Evolutionary conservation across 2,329 filamentous ascomycete genomes (phyloP), one percentile per base, ranked within the genome.

Genomic region (Sporothrix brunneoviolacea): DNA sequence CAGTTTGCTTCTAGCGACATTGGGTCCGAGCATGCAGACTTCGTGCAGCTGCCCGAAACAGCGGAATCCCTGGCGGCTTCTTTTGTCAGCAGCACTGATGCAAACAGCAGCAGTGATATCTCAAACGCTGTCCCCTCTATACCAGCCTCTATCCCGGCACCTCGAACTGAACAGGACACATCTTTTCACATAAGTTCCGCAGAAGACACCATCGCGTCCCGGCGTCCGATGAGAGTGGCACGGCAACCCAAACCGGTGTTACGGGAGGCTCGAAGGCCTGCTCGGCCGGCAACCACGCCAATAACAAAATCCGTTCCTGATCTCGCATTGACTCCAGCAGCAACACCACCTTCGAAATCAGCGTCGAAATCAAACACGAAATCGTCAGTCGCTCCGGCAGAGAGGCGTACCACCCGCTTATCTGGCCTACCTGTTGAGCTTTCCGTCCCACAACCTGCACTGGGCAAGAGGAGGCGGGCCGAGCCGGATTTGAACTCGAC

Each of bases 391-490:
- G n/a, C 30, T 3, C 6, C 47, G 6, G 28, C 37, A 1, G 47
- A 52, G 30, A 38, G 64, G 53, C 75, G 74, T 46, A 65, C 67
- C 50, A 71, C 74, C 57, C 75, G 75, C 61, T 66, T 64, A 27
- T 68, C 67, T 15, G 75, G 64, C 59, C 65, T 60, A 56, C 68
- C 67, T 58, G 68, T 61, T 59, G 75, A 68, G 60, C 71, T 64
- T 12, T 67, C 66, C 53, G 67, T 62, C 60, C 80, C 72, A 61
- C 10, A 45, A 9, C 76, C 75, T 44, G 70, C 74, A 21, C 64
- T 85, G 22, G 74, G 79, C 52, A 88, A 87, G 65, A 76, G 81
- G 44, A 70, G 76, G 49, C 73, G 77, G 57, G 72, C 71, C 50
- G 64, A 79, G 57, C 67, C 75, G 32, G 44, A 41, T 5, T 50